Base-by-base conservation (phyloP, 1,284 basidiomycete genomes). In the Ceratobasidium sp. region DNA sequence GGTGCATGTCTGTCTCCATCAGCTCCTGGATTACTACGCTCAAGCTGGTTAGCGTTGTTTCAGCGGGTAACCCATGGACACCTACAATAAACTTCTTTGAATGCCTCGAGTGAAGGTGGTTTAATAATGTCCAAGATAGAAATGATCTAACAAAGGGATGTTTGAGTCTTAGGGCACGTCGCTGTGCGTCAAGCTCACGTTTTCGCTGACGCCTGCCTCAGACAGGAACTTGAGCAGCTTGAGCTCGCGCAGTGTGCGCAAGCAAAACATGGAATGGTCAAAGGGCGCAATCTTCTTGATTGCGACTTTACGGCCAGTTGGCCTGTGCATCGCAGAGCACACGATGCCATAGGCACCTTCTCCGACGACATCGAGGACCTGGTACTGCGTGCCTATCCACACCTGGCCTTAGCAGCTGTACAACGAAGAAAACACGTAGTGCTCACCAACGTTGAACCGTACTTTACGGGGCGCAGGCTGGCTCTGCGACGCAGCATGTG, bases 71-170 rank as follows among this genome's bases (percentile, higher is more conserved):
- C 39, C 31, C 14, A 41, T 63, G 14, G 19, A 29, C 31, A 88
- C 90, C 80, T 80, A 92, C 92, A 82, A 79, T 94, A 94, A 59
- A 94, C 96, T 83, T 99, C 97, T 79, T 94, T 96, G 87, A 99
- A 99, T 0, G 88, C 86, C 39, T 98, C 96, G 81, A 95, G 86
- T 41, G 93, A 92, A 34, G 92, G 84, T 0, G 96, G 96, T 81
- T 94, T 94, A 85, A 98, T 90, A 80, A 98, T 98, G 81, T 98
- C 96, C 53, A 98, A 85, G 79, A 98, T 96, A 43, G 95, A 94
- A 81, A 98, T 98, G 80, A 98, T 97, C 92, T 95, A 83, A 69
- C 51, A 29, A 43, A 63, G 56, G 68, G 49, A 54, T 56, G 74
- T 51, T 16, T 58, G 53, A 58, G 69, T 22, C 37, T 56, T 72